Base-by-base conservation (phyloP, 768 basidiomycete species). In the Leccinum truebloodii region DNA sequence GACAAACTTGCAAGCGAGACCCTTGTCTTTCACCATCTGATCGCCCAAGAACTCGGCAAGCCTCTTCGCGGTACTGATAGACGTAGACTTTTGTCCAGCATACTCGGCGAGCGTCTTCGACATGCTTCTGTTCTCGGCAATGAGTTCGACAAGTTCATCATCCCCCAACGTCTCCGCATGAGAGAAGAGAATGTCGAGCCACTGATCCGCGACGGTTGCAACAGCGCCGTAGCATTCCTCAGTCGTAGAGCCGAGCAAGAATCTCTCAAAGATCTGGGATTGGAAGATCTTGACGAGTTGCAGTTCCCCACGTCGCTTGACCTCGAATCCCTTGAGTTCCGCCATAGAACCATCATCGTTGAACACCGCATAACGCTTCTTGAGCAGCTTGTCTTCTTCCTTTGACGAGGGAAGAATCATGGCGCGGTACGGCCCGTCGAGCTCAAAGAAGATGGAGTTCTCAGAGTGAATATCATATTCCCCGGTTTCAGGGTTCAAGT, bases 231-330 rank as follows among this genome's bases (percentile, higher is more conserved):
- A 98, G 74, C 97, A 99, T 67, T 98, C 95, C 71, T 96, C 89
- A 3, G 92, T 28, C 1, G 95, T 98, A 3, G 85, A 81, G 0
- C 97, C 97, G 0, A 98, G 86, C 26, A 99, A 77, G 79, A 98
- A 99, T 70, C 92, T 96, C 76, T 98, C 96, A 74, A 99, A 99
- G 68, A 99, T 92, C 69, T 96, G 93, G 2, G 94, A 92, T 73
- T 99, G 97, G 83, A 99, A 99, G 66, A 95, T 96, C 77, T 99
- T 99, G 87, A 99, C 95, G 69, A 98, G 86, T 71, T 98, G 96
- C 37, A 98, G 81, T 73, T 99, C 97, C 37, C 95, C 97, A 58
- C 97, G 86, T 9, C 30, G 0, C 28, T 28, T 93, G 65, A 98
- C 94, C 74, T 98, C 97, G 77, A 99, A 99, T 0, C 97, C 97